A percentile compares a stretch with the other conserved stretches of the same genome.
Conservation (phyloP, 805 yeast genomes). For the Sugiyamaella mastotermitis region DNA sequence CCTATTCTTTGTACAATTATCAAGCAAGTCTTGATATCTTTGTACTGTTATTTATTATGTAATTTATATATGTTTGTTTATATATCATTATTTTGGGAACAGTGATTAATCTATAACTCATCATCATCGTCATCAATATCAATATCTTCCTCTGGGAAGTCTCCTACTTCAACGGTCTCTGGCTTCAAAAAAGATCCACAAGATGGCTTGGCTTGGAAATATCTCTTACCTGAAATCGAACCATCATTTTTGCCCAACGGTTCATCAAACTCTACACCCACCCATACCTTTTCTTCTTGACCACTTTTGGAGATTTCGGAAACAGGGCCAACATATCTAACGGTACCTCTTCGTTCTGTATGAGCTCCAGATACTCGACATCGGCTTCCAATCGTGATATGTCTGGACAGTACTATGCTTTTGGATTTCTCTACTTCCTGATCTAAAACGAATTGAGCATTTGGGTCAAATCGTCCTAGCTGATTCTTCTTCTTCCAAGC, state of each 20-base stretch:
- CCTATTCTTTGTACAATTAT: conserved; percentile 75
- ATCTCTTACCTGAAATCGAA: conserved; percentile 48
- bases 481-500: conserved; percentile 68
- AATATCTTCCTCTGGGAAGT: conserved; percentile 49
- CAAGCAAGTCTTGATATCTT: conserved; percentile 24
- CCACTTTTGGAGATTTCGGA: conserved; percentile 43
- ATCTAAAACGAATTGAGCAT: conserved; percentile 21
- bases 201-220: conserved; percentile 49
- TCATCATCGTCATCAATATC: conserved; percentile 39
- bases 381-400: conserved; percentile 19
- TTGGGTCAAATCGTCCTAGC: conserved; percentile 69
- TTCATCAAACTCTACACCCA: conserved; percentile 80
- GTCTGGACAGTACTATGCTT: conserved; percentile 11
- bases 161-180: conserved; percentile 59
- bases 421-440: conserved; percentile 8
- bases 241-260: conserved; percentile 89
- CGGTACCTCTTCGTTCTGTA: conserved; percentile 68
- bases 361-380: conserved; percentile 37
- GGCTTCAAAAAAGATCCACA: conserved; percentile 83
- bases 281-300: conserved; percentile 43
- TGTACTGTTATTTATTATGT: conserved; percentile 1
- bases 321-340: conserved; percentile 65
- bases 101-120: neutral
- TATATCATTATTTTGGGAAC: neutral
- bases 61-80: neutral